Conservation (phyloP, 345 rosid genomes). For the Geranium brycei region DNA sequence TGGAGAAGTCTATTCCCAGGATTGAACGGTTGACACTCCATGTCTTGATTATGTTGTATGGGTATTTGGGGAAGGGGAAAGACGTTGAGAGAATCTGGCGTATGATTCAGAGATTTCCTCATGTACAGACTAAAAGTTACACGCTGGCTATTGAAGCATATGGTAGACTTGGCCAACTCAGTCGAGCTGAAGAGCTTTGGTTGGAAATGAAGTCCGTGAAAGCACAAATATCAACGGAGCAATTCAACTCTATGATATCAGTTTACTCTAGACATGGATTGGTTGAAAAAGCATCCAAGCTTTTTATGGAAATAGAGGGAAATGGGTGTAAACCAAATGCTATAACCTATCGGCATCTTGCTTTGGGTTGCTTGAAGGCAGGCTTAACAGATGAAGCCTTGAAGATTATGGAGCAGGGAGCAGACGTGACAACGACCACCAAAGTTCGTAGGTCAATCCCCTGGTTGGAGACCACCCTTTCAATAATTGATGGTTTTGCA, state of each 20-base stretch:
- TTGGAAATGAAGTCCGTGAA: conserved; percentile 48
- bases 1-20: conserved; percentile 54
- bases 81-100: conserved; percentile 57
- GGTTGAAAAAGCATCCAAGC: conserved; percentile 43
- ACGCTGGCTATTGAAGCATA: conserved; percentile 64
- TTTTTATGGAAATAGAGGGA: conserved; percentile 49
- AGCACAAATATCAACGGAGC: conserved; percentile 53
- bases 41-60: conserved; percentile 60
- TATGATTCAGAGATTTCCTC: conserved; percentile 36
- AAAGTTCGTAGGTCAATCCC: conserved; percentile 59
- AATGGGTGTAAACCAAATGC: conserved; percentile 59
- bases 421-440: conserved; percentile 28
- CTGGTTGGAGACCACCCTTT: conserved; percentile 79
- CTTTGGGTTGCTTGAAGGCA: conserved; percentile 69
- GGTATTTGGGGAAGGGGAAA: conserved; percentile 50
- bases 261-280: conserved; percentile 54
- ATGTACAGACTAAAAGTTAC: conserved; percentile 53
- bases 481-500: conserved; percentile 57
- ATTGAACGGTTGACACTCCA: conserved; percentile 80
- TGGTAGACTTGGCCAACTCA: conserved; percentile 45
- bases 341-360: conserved; percentile 70
- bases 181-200: conserved; percentile 79
- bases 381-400: conserved; percentile 48
- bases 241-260: conserved; percentile 59
- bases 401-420: conserved; percentile 53